Base-by-base conservation (phyloP, 2,329 filamentous ascomycete genomes). In the Xylaria digitata region DNA sequence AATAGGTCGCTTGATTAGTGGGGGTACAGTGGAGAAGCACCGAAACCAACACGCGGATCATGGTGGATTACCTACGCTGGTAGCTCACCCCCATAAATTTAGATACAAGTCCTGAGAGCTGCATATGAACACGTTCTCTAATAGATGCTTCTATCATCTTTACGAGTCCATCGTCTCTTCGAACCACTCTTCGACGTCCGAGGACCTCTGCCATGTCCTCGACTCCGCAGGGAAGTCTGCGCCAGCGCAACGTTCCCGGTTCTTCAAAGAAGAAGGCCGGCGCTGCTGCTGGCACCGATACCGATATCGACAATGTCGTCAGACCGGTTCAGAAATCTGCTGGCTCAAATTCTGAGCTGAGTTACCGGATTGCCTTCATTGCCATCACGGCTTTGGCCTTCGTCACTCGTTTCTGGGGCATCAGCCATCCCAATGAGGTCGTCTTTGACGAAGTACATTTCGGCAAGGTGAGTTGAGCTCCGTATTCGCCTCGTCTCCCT, bases 391-490 rank as follows among this genome's bases (percentile, higher is more conserved):
- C 88, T 32, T 82, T 97, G 72, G 95, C 93, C 56, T 98, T 99
- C 77, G 77, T 94, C 69, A 98, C 96, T 54, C 88, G 96, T 69
- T 99, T 99, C 85, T 98, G 92, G 89, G 94, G 94, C 70, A 97
- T 99, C 79, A 93, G 87, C 78, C 94, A 97, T 81, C 96, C 96
- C 17, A 90, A 97, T 77, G 92, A 98, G 83, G 96, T 99, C 63
- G 96, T 99, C 56, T 99, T 99, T 77, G 96, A 99, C 78, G 96
- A 99, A 82, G 96, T 99, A 65, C 96, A 99, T 82, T 99, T 99
- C 80, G 96, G 96, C 83, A 99, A 99, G 92, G 95, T 97, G 85
- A 66, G 86, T 59, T 50, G 61, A 40, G 32, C 48, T 34, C 43
- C 23, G n/a, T 17, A 13, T 23, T 46, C 8, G 8, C 11, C 26